Percentiles rank a stretch among this genome's conserved stretches.
These are phyloP conservation scores for Punica granatum DNA, from an alignment of 345 rosid species.

Conservation along the genomic window DNA sequence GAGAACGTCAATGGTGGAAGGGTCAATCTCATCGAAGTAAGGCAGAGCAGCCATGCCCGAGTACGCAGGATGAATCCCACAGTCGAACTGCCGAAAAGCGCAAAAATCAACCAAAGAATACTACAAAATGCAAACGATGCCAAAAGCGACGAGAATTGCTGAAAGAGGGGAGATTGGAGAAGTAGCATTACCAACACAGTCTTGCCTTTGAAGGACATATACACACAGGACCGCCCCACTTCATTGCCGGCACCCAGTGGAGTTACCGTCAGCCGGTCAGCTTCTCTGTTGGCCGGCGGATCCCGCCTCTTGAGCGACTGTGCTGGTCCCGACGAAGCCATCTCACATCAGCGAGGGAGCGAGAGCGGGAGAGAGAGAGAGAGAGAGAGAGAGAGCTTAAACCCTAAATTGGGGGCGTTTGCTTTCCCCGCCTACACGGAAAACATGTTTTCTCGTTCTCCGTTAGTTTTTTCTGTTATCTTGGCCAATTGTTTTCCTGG, in stretches of 20 bases:
- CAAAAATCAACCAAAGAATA: background rate
- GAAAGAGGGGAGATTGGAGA: too few species aligned
- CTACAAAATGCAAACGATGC: background rate
- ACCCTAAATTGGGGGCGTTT: background rate
- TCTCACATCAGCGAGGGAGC: background rate
- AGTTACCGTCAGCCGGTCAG: slow-evolving; percentile 64
- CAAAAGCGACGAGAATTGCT: background rate
- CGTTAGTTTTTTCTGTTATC: too few species aligned
- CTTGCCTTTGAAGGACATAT: slow-evolving; percentile 87
- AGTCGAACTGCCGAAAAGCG: slow-evolving; percentile 59
- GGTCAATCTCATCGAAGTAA: slow-evolving; percentile 94
- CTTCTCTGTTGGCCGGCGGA: slow-evolving; percentile 49
- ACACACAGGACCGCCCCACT: slow-evolving; percentile 89
- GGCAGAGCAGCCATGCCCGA: slow-evolving; percentile 93
- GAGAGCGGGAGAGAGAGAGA: too few species aligned
- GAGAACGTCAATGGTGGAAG: slow-evolving; percentile 77
- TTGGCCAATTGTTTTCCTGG: background rate
- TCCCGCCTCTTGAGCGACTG: slow-evolving; percentile 61
- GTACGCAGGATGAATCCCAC: slow-evolving; percentile 89
- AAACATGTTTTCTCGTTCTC: too few species aligned
- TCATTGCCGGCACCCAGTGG: slow-evolving; percentile 93
- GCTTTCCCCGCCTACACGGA: background rate
- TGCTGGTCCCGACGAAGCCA: slow-evolving; percentile 49
- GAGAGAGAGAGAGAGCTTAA: background rate
- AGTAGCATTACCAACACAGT: slow-evolving; percentile 40